These are phyloP conservation scores for Calonectria hawksworthii DNA, from an alignment of 2,329 filamentous ascomycete species.

Conservation along the genomic window DNA sequence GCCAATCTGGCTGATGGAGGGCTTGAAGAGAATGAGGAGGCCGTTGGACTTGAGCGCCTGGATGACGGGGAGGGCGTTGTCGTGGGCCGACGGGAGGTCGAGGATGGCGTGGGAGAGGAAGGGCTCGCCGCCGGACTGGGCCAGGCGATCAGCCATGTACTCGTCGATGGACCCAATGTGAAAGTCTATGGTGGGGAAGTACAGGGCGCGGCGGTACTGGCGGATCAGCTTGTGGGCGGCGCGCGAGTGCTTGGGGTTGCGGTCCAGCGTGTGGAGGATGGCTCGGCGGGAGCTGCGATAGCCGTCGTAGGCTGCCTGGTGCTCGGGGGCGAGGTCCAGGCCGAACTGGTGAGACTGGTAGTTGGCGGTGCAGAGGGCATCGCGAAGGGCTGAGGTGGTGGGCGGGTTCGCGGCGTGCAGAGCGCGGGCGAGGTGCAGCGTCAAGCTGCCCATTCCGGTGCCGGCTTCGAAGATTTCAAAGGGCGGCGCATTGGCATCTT, in stretches of 20 bases:
- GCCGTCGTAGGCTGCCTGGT: slow-evolving; percentile 54
- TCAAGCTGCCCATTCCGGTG: slow-evolving; percentile 86
- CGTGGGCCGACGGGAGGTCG: slow-evolving; percentile 77
- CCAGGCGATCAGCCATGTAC: slow-evolving; percentile 71
- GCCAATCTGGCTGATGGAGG: slow-evolving; percentile 83
- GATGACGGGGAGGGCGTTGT: slow-evolving; percentile 60
- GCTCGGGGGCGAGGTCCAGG: slow-evolving; percentile 47
- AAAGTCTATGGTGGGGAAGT: slow-evolving; percentile 79
- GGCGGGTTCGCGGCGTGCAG: slow-evolving; percentile 80
- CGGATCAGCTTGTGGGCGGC: slow-evolving; percentile 76
- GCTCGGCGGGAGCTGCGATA: slow-evolving; percentile 71
- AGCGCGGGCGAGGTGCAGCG: slow-evolving; percentile 80
- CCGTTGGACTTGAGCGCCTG: slow-evolving; percentile 75
- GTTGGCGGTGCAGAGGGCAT: slow-evolving; percentile 43
- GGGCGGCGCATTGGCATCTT: slow-evolving; percentile 55
- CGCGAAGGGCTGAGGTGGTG: slow-evolving; percentile 58
- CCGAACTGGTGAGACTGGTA: slow-evolving; percentile 36
- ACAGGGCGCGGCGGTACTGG: slow-evolving; percentile 78
- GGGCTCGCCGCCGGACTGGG: slow-evolving; percentile 58
- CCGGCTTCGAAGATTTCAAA: slow-evolving; percentile 87
- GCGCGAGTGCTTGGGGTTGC: slow-evolving; percentile 71
- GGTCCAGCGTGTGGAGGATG: slow-evolving; percentile 82
- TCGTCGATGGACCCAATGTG: slow-evolving; percentile 76
- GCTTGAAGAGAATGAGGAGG: slow-evolving; percentile 78
- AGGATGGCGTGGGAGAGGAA: slow-evolving; percentile 81